These are phyloP conservation scores for Thelonectria olida DNA, from an alignment of 2,329 filamentous ascomycete species.

Conservation along the genomic window DNA sequence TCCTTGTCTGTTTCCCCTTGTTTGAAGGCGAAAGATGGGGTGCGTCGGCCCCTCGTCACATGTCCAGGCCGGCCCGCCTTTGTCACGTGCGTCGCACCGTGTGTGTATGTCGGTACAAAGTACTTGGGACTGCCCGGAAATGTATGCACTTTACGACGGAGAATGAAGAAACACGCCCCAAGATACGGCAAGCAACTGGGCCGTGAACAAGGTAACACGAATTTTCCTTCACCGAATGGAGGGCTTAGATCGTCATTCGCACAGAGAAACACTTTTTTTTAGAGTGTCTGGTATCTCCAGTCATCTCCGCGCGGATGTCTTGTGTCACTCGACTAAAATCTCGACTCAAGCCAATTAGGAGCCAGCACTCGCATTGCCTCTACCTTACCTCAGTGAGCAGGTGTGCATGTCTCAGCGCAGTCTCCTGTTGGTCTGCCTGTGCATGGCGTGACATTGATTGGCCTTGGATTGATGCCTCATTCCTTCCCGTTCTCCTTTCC, in stretches of 20 bases:
- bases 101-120: not conserved
- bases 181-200: no score
- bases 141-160: not conserved
- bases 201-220: not conserved
- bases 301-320: not conserved
- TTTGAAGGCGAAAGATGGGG: conserved; percentile 17
- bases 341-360: not conserved
- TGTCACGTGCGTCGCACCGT: not conserved
- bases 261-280: no score
- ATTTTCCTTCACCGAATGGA: not conserved
- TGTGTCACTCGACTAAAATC: not conserved
- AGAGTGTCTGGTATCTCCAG: not conserved
- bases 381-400: no score
- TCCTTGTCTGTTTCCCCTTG: not conserved
- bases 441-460: conserved; percentile 19
- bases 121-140: not conserved
- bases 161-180: not conserved
- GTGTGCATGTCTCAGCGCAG: not conserved
- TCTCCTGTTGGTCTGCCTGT: not conserved
- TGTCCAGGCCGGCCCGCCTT: conserved; percentile 10
- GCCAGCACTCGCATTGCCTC: not conserved
- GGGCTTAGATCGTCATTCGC: no score
- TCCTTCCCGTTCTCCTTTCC: not conserved
- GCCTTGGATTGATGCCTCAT: not conserved
- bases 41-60: conserved; percentile 33